A percentile compares a stretch with the other conserved stretches of the same genome.
Evolutionary conservation across 2,329 filamentous ascomycete species (phyloP).

Genomic region (Byssothecium circinans): DNA sequence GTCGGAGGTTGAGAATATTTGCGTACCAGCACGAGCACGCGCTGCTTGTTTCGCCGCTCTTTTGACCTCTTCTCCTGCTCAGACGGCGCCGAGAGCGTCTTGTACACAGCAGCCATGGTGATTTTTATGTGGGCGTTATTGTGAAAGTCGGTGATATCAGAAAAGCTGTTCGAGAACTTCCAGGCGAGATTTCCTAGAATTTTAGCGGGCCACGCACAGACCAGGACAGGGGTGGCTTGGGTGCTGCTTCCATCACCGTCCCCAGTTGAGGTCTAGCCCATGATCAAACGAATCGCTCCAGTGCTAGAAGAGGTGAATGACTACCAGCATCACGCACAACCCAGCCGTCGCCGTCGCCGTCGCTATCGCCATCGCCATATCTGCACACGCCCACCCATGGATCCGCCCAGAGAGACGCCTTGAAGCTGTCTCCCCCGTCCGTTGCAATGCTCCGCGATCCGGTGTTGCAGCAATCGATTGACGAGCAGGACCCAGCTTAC

Average conservation of each 20-base stretch:
- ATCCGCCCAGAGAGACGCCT: conserved; percentile 2
- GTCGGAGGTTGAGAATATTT: conserved; percentile 2
- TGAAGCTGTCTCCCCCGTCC: conserved; percentile 3
- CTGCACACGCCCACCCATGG: conserved; percentile 10
- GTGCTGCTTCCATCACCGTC: conserved; percentile 26
- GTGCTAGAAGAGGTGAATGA: neutral
- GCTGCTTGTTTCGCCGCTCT: conserved; percentile 50
- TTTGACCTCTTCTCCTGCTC: conserved; percentile 39
- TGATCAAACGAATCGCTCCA: conserved; percentile 1
- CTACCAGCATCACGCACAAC: conserved; percentile 18
- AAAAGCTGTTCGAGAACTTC: conserved; percentile 11
- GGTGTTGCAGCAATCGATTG: conserved; percentile 32
- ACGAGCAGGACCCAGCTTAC: conserved; percentile 40
- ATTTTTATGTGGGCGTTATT: conserved; percentile 12
- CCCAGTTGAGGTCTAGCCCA: conserved; percentile 20
- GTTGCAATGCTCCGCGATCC: conserved; percentile 32
- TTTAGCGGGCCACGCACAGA: conserved; percentile 5
- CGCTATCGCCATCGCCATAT: conserved; percentile 4
- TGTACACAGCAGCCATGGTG: conserved; percentile 60
- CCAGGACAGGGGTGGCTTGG: conserved; percentile 12
- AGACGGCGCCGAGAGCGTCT: conserved; percentile 52
- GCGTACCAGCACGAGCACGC: conserved; percentile 74
- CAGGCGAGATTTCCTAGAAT: conserved; percentile 10
- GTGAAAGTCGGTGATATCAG: neutral
- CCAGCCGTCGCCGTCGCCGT: no score